These are phyloP conservation scores for Colletotrichum acutatum DNA, from an alignment of 2,329 filamentous ascomycete species.

Conservation along the genomic window DNA sequence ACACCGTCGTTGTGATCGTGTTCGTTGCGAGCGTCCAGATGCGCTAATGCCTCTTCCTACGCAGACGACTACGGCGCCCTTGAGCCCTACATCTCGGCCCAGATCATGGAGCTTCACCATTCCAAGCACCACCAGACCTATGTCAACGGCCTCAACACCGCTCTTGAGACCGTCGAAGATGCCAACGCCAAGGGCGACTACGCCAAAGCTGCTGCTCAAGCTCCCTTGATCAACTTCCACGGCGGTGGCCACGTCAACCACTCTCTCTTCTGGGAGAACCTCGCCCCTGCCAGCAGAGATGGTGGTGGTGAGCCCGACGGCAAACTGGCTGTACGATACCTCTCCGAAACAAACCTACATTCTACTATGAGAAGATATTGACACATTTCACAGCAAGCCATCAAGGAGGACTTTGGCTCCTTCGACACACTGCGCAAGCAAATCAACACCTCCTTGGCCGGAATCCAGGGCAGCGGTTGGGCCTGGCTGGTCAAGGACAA, in stretches of 20 bases:
- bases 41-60: background rate
- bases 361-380: background rate
- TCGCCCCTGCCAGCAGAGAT: slow-evolving; percentile 73
- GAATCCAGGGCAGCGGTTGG: slow-evolving; percentile 89
- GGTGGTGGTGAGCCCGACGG: slow-evolving; percentile 70
- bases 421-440: slow-evolving; percentile 73
- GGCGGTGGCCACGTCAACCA: slow-evolving; percentile 90
- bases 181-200: slow-evolving; percentile 73
- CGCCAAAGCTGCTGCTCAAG: slow-evolving; percentile 60
- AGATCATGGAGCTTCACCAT: slow-evolving; percentile 98
- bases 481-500: slow-evolving; percentile 86
- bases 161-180: slow-evolving; percentile 75
- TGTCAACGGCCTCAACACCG: slow-evolving; percentile 87
- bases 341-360: slow-evolving; percentile 16
- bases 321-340: slow-evolving; percentile 64
- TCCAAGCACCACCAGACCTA: slow-evolving; percentile 95
- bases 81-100: slow-evolving; percentile 83
- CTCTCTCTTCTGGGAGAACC: slow-evolving; percentile 86
- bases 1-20: background rate
- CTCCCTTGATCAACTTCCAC: slow-evolving; percentile 78
- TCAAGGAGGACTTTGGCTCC: slow-evolving; percentile 75
- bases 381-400: slow-evolving; percentile 56
- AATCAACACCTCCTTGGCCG: slow-evolving; percentile 75
- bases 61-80: slow-evolving; percentile 96
- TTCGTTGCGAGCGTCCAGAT: background rate